Conservation (phyloP, 2,329 filamentous ascomycete genomes). For the Magnaporthiopsis incrustans region DNA sequence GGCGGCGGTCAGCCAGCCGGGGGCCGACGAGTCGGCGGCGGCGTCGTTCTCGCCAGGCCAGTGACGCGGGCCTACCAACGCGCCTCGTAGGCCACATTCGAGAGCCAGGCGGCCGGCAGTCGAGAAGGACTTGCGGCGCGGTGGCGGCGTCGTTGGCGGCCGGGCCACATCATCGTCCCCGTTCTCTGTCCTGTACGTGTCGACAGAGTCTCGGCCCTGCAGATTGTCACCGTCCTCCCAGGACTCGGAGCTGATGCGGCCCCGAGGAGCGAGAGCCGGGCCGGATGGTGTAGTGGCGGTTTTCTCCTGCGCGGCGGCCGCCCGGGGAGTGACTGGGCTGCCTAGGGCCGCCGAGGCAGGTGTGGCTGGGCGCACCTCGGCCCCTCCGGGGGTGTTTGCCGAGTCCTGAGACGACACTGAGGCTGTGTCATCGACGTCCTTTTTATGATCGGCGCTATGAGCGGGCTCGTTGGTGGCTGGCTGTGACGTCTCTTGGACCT, state of each 20-base stretch:
- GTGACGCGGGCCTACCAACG: slow-evolving; percentile 19
- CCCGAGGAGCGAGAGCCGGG: not conserved
- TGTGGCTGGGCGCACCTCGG: not conserved
- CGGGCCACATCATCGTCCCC: slow-evolving; percentile 8
- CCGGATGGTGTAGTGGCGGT: too few species aligned
- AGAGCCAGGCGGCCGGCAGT: slow-evolving; percentile 23
- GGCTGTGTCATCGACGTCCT: not conserved
- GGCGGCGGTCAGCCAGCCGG: not conserved
- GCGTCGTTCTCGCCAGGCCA: slow-evolving; percentile 12
- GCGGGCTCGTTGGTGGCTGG: not conserved
- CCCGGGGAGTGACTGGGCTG: not conserved
- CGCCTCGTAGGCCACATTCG: slow-evolving; percentile 20
- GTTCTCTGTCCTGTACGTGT: slow-evolving; percentile 7
- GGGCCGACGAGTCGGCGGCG: not conserved
- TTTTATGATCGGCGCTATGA: not conserved
- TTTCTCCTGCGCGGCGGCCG: too few species aligned
- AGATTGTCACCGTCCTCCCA: slow-evolving; percentile 15
- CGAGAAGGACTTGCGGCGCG: slow-evolving; percentile 13
- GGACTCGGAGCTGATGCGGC: slow-evolving; percentile 6
- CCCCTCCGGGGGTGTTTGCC: not conserved
- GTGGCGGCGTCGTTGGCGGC: slow-evolving; percentile 1
- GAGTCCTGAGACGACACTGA: not conserved
- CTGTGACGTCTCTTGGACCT: too few species aligned
- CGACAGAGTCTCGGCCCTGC: slow-evolving; percentile 10
- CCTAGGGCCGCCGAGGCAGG: not conserved